A percentile compares a stretch with the other conserved stretches of the same genome.
Conservation (phyloP, 805 yeast genomes). For the Nakazawaea pomicola region DNA sequence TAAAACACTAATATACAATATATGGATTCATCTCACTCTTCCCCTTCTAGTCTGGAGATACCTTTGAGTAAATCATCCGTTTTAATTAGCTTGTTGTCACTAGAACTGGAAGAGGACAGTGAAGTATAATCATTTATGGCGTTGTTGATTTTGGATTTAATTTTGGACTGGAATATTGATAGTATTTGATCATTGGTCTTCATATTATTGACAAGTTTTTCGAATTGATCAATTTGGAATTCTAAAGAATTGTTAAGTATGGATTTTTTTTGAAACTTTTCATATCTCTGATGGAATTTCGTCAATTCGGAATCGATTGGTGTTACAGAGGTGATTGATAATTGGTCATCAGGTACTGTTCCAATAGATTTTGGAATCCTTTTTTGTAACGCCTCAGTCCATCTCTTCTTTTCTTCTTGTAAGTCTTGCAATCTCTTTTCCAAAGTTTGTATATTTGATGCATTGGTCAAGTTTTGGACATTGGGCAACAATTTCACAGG, state of each 20-base stretch:
- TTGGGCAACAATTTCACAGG: slow-evolving; percentile 45
- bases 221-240: slow-evolving; percentile 32
- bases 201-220: slow-evolving; percentile 23
- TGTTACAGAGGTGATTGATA: too few relatives aligned
- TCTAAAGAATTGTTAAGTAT: slow-evolving; percentile 14
- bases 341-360: too few relatives aligned
- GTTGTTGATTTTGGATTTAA: slow-evolving; percentile 18
- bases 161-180: slow-evolving; percentile 17
- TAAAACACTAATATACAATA: neutral
- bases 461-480: slow-evolving; percentile 51
- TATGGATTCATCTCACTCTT: neutral
- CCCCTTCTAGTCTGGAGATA: slow-evolving; percentile 19
- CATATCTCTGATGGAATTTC: slow-evolving; percentile 15
- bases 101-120: too few relatives aligned
- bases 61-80: slow-evolving; percentile 30
- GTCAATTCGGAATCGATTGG: slow-evolving; percentile 14
- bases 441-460: slow-evolving; percentile 40
- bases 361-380: neutral
- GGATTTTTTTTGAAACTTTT: slow-evolving; percentile 9
- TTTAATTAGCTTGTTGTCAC: slow-evolving; percentile 23
- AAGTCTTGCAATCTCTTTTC: slow-evolving; percentile 38
- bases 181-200: slow-evolving; percentile 20
- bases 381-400: slow-evolving; percentile 27
- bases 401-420: slow-evolving; percentile 39
- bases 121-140: slow-evolving; percentile 18